Conservation (phyloP, 2,329 filamentous ascomycete genomes). For the Venturiaceae sp. region DNA sequence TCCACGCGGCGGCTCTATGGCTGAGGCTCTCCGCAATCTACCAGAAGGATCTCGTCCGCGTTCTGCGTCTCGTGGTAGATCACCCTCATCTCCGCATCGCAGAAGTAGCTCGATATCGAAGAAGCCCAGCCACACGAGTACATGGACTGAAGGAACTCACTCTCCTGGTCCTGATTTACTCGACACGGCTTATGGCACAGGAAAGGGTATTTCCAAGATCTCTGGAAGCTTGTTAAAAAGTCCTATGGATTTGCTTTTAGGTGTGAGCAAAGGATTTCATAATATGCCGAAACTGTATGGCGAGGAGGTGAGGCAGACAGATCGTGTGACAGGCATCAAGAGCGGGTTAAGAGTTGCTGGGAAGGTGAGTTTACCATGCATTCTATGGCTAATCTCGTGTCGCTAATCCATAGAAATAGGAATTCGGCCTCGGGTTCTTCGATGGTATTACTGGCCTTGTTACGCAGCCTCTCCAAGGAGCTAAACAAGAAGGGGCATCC, state of each 20-base stretch:
- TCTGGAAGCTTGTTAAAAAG: constrained; percentile 66
- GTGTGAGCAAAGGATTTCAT: constrained; percentile 76
- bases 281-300: constrained; percentile 81
- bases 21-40: constrained; percentile 1
- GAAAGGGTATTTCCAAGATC: constrained; percentile 61
- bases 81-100: background rate
- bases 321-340: constrained; percentile 68
- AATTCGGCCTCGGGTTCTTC: constrained; percentile 65
- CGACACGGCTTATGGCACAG: constrained; percentile 55
- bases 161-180: constrained; percentile 16
- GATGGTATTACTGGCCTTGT: constrained; percentile 75
- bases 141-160: background rate
- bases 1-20: constrained; percentile 4
- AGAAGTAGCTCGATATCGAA: background rate
- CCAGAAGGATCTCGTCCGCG: constrained; percentile 6
- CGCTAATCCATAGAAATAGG: constrained; percentile 27
- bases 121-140: background rate
- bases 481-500: constrained; percentile 51
- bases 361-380: constrained; percentile 36
- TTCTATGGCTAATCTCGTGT: constrained; percentile 2
- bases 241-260: constrained; percentile 77
- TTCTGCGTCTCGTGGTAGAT: background rate
- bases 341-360: constrained; percentile 70
- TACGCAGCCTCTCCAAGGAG: constrained; percentile 64
- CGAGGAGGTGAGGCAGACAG: constrained; percentile 67